Conservation (phyloP, 257 asterid genomes). For the Solanum rostratum region DNA sequence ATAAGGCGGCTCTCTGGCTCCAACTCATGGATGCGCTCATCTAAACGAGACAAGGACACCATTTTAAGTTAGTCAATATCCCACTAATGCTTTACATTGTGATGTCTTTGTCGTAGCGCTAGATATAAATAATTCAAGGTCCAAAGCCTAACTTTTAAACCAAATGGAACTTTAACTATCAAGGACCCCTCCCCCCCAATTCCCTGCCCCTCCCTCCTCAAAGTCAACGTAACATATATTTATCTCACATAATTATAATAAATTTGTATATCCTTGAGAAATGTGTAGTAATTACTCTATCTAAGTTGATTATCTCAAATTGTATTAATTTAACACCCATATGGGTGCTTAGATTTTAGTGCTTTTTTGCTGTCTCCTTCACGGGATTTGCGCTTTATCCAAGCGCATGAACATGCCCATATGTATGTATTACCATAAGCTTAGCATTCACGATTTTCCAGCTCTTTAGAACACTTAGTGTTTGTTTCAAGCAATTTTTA, state of each 20-base stretch:
- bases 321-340: neutral
- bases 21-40: neutral
- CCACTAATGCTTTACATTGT: neutral
- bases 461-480: conserved; percentile 12
- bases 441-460: conserved; percentile 15
- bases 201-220: neutral
- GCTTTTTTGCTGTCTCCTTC: neutral
- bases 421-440: neutral
- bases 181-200: neutral
- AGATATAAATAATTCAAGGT: neutral
- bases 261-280: neutral
- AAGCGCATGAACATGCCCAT: neutral
- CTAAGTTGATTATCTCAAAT: neutral
- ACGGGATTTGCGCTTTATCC: conserved; percentile 9
- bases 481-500: conserved; percentile 15
- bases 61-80: neutral
- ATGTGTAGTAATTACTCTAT: neutral
- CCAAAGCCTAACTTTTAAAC: neutral
- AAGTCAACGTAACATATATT: conserved; percentile 13
- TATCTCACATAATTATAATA: neutral
- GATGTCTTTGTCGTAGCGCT: neutral
- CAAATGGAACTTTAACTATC: neutral
- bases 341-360: neutral
- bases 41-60: neutral
- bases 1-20: neutral